A percentile compares a stretch with the other conserved stretches of the same genome.
phyloP scores from a whole-genome alignment of 306 rosid genomes.

The Prunus dulcis region DNA sequence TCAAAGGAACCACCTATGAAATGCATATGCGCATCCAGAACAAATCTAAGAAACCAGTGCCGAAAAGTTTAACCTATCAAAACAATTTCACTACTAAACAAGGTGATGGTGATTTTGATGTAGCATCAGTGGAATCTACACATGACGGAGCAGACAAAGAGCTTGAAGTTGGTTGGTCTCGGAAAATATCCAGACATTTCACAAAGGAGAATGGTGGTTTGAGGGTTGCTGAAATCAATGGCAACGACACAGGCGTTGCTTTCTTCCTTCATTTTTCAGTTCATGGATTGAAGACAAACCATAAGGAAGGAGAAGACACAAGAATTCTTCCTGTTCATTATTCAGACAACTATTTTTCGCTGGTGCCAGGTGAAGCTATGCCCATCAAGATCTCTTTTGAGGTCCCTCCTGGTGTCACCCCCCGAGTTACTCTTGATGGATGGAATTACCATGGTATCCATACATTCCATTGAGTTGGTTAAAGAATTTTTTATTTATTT shows the following conservation, averaged over 20 bases:
- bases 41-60: constrained; percentile 45
- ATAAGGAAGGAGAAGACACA: constrained; percentile 68
- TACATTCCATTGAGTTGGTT: constrained; percentile 22
- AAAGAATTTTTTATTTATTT: not conserved
- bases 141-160: constrained; percentile 28
- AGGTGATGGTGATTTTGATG: constrained; percentile 33
- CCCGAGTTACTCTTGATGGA: constrained; percentile 60
- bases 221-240: constrained; percentile 50
- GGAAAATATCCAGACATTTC: constrained; percentile 43
- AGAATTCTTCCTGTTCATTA: constrained; percentile 92
- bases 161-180: constrained; percentile 37
- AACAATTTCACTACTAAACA: constrained; percentile 34
- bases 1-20: constrained; percentile 56
- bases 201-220: constrained; percentile 35
- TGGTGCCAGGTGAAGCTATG: constrained; percentile 75
- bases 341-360: constrained; percentile 86
- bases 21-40: constrained; percentile 67
- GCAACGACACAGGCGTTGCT: constrained; percentile 68
- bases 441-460: constrained; percentile 60
- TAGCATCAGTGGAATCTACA: constrained; percentile 21
- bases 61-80: constrained; percentile 30
- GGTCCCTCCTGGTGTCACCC: constrained; percentile 66
- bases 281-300: constrained; percentile 45
- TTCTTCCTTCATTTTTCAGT: constrained; percentile 86
- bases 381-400: constrained; percentile 59